phyloP scores from a whole-genome alignment of 2,329 filamentous ascomycete species.

The Penicillium brevicompactum region DNA sequence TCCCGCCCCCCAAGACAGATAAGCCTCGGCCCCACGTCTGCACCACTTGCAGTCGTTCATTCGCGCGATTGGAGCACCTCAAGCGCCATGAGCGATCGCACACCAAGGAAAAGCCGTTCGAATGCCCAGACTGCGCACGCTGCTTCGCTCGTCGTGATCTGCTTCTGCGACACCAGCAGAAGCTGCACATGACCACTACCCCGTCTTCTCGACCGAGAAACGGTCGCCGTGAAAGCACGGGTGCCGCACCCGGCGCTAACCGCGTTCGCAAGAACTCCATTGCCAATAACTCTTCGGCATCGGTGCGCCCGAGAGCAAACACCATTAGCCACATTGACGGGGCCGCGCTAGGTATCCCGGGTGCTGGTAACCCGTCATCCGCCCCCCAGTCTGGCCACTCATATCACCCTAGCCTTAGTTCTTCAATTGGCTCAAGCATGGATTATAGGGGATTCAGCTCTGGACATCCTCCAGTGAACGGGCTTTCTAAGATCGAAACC shows the following conservation, averaged over 20 bases:
- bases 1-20: constrained; percentile 87
- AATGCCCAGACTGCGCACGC: constrained; percentile 89
- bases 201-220: constrained; percentile 84
- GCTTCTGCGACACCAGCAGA: constrained; percentile 93
- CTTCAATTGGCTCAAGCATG: constrained; percentile 56
- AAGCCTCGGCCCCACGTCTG: constrained; percentile 96
- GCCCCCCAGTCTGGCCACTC: constrained; percentile 53
- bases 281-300: constrained; percentile 58
- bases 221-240: constrained; percentile 80
- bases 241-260: constrained; percentile 65
- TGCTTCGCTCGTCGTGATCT: constrained; percentile 95
- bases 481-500: constrained; percentile 82
- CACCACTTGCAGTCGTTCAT: constrained; percentile 85
- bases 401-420: constrained; percentile 74
- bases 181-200: constrained; percentile 90
- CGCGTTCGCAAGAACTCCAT: constrained; percentile 92
- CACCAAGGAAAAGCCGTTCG: constrained; percentile 98
- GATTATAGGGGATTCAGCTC: constrained; percentile 69
- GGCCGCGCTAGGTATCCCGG: constrained; percentile 67
- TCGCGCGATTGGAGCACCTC: constrained; percentile 91
- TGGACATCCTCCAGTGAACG: constrained; percentile 58
- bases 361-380: constrained; percentile 29
- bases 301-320: constrained; percentile 85
- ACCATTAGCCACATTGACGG: constrained; percentile 94
- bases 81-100: constrained; percentile 98